These are phyloP conservation scores for Hordeum pubiflorum DNA, from an alignment of 202 grass and related monocot species.

Conservation along the genomic window DNA sequence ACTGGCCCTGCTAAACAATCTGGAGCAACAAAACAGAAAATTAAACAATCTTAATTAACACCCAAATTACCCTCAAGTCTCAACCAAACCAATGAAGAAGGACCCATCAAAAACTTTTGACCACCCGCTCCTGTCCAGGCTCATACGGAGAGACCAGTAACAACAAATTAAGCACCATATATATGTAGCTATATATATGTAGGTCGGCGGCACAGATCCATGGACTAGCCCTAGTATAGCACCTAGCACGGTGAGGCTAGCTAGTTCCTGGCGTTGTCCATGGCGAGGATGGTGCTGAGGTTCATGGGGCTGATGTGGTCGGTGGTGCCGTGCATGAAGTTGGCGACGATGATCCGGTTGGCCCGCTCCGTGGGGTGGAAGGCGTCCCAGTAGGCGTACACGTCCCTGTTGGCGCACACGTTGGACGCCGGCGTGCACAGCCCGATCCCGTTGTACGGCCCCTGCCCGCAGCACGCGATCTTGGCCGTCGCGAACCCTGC, in stretches of 20 bases:
- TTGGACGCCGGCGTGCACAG: conserved; percentile 75
- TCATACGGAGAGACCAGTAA: background rate
- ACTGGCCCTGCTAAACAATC: background rate
- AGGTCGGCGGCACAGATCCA: background rate
- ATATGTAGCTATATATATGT: background rate
- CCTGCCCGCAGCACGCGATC: conserved; percentile 95
- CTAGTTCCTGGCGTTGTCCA: conserved; percentile 44
- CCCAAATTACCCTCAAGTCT: background rate
- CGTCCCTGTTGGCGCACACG: conserved; percentile 59
- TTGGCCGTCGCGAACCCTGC: conserved; percentile 77
- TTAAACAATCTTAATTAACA: background rate
- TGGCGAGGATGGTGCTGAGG: conserved; percentile 78
- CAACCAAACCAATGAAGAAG: background rate
- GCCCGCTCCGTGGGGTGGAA: conserved; percentile 94
- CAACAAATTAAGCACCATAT: background rate
- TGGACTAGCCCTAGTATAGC: background rate
- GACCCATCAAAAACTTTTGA: conserved; percentile 7
- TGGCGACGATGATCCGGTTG: conserved; percentile 76
- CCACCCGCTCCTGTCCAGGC: background rate
- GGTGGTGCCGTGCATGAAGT: conserved; percentile 67
- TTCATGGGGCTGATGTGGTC: conserved; percentile 93
- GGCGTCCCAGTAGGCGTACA: conserved; percentile 81
- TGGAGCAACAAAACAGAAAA: background rate
- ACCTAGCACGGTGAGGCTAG: background rate
- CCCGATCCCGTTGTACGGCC: conserved; percentile 86